Evolutionary conservation across 257 asterid genomes (phyloP).

Genomic region (Nyctanthes arbortristis): DNA sequence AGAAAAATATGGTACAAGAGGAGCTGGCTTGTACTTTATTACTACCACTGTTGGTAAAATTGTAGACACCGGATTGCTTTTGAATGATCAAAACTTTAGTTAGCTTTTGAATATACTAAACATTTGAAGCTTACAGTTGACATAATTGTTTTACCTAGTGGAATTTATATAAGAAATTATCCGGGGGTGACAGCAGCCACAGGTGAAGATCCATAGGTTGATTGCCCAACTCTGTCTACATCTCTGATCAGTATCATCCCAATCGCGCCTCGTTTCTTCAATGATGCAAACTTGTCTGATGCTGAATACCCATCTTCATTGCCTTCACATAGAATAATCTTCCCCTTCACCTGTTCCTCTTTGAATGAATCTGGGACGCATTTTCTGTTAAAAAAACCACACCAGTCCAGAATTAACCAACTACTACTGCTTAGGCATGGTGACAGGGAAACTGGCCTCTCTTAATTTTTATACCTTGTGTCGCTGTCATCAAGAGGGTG

Average conservation of each 20-base stretch:
- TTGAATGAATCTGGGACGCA: slow-evolving; percentile 54
- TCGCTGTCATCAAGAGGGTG: not conserved
- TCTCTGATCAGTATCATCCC: slow-evolving; percentile 52
- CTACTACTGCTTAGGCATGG: no score
- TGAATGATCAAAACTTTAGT: slow-evolving; percentile 15
- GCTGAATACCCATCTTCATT: slow-evolving; percentile 4
- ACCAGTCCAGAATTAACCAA: not conserved
- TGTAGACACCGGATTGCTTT: slow-evolving; percentile 56
- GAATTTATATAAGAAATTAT: no score
- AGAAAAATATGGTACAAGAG: no score
- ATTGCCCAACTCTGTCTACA: slow-evolving; percentile 30
- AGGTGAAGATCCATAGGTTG: slow-evolving; percentile 35
- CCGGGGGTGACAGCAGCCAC: slow-evolving; percentile 37
- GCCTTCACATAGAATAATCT: no score
- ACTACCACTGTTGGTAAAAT: no score
- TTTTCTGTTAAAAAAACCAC: slow-evolving; percentile 37
- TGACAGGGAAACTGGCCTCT: not conserved
- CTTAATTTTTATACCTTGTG: slow-evolving; percentile 42
- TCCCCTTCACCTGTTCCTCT: slow-evolving; percentile 51
- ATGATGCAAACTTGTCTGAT: slow-evolving; percentile 17
- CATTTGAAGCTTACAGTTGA: not conserved
- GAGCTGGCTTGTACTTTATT: no score
- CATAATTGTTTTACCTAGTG: slow-evolving; percentile 41
- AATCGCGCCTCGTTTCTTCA: slow-evolving; percentile 44
- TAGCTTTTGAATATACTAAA: not conserved